phyloP scores from a whole-genome alignment of 208 protist genomes.

The Leptomonas seymouri region DNA sequence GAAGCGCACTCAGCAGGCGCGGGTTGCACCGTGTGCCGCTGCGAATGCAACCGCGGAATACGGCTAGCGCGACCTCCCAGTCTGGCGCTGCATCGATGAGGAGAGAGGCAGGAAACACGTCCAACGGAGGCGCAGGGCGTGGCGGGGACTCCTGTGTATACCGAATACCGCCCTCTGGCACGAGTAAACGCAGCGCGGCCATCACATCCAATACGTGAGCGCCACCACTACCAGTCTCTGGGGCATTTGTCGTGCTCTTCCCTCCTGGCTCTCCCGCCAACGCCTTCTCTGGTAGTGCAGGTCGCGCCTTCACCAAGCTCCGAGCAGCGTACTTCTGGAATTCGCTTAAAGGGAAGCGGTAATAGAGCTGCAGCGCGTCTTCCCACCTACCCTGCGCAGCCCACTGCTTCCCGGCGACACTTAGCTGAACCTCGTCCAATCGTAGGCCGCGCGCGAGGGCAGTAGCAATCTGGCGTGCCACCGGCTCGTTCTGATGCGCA shows the following conservation, averaged over 20 bases:
- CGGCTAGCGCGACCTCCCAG: conserved; percentile 41
- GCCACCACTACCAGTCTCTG: not conserved
- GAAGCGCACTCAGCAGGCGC: conserved; percentile 62
- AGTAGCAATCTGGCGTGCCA: conserved; percentile 35
- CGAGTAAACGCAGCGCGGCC: conserved; percentile 19
- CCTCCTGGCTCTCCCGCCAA: not conserved
- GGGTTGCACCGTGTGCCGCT: conserved; percentile 60
- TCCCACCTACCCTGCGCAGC: conserved; percentile 49
- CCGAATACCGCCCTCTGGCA: conserved; percentile 19
- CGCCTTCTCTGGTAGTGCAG: not conserved
- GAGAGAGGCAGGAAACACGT: conserved; percentile 21
- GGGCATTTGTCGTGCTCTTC: not conserved
- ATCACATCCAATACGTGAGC: not conserved
- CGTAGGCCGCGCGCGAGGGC: conserved; percentile 52
- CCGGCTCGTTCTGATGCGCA: not conserved
- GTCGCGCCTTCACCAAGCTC: conserved; percentile 34
- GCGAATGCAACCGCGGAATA: conserved; percentile 51
- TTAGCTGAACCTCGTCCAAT: conserved; percentile 75
- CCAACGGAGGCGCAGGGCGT: conserved; percentile 25
- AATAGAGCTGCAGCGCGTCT: conserved; percentile 52
- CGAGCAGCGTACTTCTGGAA: conserved; percentile 58
- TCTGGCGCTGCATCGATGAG: conserved; percentile 30
- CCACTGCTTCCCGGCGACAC: conserved; percentile 49
- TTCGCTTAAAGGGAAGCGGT: conserved; percentile 49
- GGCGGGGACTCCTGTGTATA: not conserved